Evolutionary conservation across 2,329 filamentous ascomycete species (phyloP).

Genomic region (Penicillium aurantiogriseum): DNA sequence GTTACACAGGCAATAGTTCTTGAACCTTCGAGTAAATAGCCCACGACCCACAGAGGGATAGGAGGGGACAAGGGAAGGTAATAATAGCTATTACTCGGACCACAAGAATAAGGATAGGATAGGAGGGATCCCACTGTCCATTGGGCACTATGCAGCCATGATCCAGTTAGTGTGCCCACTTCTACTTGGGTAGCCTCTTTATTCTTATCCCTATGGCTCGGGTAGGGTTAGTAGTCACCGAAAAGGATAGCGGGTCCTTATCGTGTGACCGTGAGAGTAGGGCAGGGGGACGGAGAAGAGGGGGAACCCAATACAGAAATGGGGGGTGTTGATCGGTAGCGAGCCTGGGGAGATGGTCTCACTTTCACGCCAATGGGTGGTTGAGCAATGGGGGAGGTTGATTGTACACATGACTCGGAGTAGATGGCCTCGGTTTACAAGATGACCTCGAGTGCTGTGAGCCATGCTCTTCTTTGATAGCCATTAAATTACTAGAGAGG

Average conservation of each 20-base stretch:
- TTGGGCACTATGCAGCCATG: neutral
- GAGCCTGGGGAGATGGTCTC: neutral
- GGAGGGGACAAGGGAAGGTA: neutral
- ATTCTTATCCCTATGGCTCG: neutral
- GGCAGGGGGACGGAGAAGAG: neutral
- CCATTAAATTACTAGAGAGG: neutral
- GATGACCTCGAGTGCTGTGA: neutral
- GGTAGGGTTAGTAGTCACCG: neutral
- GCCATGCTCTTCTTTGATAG: neutral
- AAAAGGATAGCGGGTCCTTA: neutral
- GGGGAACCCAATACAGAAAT: neutral
- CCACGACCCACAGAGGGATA: neutral
- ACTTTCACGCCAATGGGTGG: neutral
- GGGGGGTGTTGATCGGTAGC: neutral
- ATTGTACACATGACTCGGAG: neutral
- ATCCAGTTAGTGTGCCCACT: neutral
- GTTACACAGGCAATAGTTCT: neutral
- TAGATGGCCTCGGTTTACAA: neutral
- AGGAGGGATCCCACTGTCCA: neutral
- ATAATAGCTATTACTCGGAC: neutral
- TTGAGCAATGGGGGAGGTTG: neutral
- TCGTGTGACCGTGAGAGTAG: neutral
- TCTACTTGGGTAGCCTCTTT: neutral
- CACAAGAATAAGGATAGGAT: neutral
- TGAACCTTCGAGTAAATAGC: neutral